phyloP scores from a whole-genome alignment of 495 filamentous ascomycete genomes.

The Aspergillus cavernicola region DNA sequence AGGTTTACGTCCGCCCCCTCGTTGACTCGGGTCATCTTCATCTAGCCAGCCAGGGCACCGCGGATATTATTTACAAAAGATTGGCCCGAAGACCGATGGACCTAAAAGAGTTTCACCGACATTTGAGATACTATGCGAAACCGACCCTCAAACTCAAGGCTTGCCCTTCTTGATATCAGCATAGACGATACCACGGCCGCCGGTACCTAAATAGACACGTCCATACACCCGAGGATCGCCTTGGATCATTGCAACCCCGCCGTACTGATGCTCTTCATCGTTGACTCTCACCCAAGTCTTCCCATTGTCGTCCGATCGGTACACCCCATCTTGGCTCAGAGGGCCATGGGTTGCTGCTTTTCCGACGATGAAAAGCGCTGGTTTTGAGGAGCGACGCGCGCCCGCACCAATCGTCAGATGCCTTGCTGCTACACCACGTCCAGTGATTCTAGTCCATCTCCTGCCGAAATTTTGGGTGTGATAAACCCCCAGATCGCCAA shows the following conservation, averaged over 20 bases:
- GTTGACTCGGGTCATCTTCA: not conserved
- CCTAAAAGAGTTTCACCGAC: not conserved
- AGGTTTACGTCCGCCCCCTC: not conserved
- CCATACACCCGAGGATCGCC: constrained; percentile 48
- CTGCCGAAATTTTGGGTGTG: constrained; percentile 15
- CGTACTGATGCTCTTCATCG: constrained; percentile 32
- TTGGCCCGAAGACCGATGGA: not conserved
- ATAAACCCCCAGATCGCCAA: constrained; percentile 13
- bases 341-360: constrained; percentile 1
- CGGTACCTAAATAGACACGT: constrained; percentile 56
- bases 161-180: constrained; percentile 11
- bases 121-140: not conserved
- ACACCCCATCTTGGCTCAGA: constrained; percentile 28
- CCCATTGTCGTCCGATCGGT: constrained; percentile 47
- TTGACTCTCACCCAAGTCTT: constrained; percentile 49
- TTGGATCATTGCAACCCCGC: constrained; percentile 26
- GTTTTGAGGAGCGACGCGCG: constrained; percentile 3
- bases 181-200: constrained; percentile 54
- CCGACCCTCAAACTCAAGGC: not conserved
- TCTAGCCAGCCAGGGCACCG: too few species aligned
- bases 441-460: constrained; percentile 6
- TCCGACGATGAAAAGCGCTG: constrained; percentile 7
- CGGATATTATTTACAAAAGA: not conserved
- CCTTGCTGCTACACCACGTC: constrained; percentile 3
- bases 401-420: constrained; percentile 6